Conservation (phyloP, 768 basidiomycete genomes). For the Tulasnella sp. region DNA sequence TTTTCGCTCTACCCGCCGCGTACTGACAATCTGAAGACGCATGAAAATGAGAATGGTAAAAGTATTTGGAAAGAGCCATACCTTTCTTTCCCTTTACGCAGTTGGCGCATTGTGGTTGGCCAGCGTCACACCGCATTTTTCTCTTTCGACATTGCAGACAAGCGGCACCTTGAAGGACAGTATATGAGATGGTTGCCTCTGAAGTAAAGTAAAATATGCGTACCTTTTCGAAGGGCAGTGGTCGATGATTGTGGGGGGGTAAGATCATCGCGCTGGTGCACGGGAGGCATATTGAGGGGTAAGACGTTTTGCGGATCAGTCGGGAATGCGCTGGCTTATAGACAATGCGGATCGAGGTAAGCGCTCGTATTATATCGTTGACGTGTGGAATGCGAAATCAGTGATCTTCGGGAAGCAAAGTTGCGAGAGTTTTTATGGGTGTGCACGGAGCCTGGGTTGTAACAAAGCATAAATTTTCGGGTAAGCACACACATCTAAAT, state of each 20-base stretch:
- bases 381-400: too few relatives aligned
- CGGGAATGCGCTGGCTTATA: too few relatives aligned
- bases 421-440: too few relatives aligned
- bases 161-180: background rate
- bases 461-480: too few relatives aligned
- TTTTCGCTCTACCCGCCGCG: conserved; percentile 13
- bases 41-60: background rate
- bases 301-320: background rate
- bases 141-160: conserved; percentile 12
- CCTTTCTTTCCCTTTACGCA: conserved; percentile 16
- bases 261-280: too few relatives aligned
- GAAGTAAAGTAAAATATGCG: background rate
- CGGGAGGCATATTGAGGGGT: too few relatives aligned
- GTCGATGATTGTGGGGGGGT: background rate
- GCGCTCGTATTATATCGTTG: too few relatives aligned
- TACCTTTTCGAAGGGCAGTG: conserved; percentile 11
- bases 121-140: conserved; percentile 14
- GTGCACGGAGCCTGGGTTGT: too few relatives aligned
- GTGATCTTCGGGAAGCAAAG: too few relatives aligned
- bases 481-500: too few relatives aligned
- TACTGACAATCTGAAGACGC: conserved; percentile 8
- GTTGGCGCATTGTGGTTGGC: conserved; percentile 14
- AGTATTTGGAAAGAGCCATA: conserved; percentile 1
- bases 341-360: too few relatives aligned
- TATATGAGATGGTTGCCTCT: background rate